Evolutionary conservation across 31 red algal species (phyloP).

Genomic region (Porphyra umbilicalis): DNA sequence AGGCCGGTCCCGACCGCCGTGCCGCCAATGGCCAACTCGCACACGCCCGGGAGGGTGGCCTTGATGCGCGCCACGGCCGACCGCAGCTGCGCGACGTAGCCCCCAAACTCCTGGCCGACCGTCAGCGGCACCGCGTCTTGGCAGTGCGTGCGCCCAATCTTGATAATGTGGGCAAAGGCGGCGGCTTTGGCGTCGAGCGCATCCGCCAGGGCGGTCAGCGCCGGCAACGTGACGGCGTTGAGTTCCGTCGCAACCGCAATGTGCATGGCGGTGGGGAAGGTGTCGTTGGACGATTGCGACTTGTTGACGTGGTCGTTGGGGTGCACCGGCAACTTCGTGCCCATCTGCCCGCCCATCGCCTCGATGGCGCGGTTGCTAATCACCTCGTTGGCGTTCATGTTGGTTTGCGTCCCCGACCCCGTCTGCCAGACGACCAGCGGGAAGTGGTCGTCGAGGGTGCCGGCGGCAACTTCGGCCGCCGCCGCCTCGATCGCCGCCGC

Average conservation of each 20-base stretch:
- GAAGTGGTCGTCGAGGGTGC: constrained; percentile 91
- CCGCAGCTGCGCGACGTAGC: constrained; percentile 82
- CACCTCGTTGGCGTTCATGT: constrained; percentile 99
- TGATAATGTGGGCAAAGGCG: constrained; percentile 70
- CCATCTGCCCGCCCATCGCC: constrained; percentile 66
- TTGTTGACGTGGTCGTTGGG: constrained; percentile 99
- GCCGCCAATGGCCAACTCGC: constrained; percentile 88
- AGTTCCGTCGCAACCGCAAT: constrained; percentile 65
- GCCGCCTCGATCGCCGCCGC: constrained; percentile 40
- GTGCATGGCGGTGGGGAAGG: constrained; percentile 98
- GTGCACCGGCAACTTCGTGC: constrained; percentile 83
- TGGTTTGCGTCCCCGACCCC: constrained; percentile 93
- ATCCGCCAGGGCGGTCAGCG: constrained; percentile 35
- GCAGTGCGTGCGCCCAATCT: constrained; percentile 96
- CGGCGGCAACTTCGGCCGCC: constrained; percentile 63
- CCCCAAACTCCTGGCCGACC: constrained; percentile 80
- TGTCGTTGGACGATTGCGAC: constrained; percentile 92
- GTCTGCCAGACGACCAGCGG: constrained; percentile 99
- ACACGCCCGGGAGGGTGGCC: constrained; percentile 41
- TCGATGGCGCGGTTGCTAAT: constrained; percentile 95
- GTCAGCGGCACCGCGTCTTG: constrained; percentile 94
- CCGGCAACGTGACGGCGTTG: constrained; percentile 37
- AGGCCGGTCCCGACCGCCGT: constrained; percentile 98
- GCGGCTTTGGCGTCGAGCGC: constrained; percentile 52
- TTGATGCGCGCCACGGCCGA: constrained; percentile 35